Percentiles rank a stretch among this genome's conserved stretches.
Conservation (phyloP, 306 rosid genomes). For the Cicer bijugum region DNA sequence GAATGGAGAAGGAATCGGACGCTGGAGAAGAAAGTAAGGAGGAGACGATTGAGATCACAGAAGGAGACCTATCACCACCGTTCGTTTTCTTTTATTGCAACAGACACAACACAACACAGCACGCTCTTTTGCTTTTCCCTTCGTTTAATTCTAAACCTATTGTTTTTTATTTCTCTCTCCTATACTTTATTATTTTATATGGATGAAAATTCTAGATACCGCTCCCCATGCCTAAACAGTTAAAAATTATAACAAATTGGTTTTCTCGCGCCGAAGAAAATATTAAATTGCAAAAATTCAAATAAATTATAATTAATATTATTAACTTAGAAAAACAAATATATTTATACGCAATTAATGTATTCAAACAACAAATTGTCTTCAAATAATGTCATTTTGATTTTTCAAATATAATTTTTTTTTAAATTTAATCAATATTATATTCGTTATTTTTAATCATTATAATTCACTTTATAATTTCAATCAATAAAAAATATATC, state of each 20-base stretch:
- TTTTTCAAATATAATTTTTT: no score
- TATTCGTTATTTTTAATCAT: no score
- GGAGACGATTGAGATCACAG: conserved; percentile 86
- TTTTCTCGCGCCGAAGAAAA: neutral
- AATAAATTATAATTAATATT: no score
- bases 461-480: no score
- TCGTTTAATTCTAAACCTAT: neutral
- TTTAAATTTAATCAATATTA: no score
- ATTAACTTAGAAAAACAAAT: no score
- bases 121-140: neutral
- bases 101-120: conserved; percentile 1
- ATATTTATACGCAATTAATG: no score
- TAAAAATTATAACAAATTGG: neutral
- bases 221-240: neutral
- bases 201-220: neutral
- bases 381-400: no score
- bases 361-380: no score
- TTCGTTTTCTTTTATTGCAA: conserved; percentile 61
- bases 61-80: conserved; percentile 80
- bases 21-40: conserved; percentile 88
- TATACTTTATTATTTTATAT: neutral
- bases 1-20: conserved; percentile 80
- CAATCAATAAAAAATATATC: no score
- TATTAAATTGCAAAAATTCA: no score
- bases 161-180: neutral